These are phyloP conservation scores for Hymenoscyphus scutula DNA, from an alignment of 2,329 filamentous ascomycete genomes.

Conservation along the genomic window DNA sequence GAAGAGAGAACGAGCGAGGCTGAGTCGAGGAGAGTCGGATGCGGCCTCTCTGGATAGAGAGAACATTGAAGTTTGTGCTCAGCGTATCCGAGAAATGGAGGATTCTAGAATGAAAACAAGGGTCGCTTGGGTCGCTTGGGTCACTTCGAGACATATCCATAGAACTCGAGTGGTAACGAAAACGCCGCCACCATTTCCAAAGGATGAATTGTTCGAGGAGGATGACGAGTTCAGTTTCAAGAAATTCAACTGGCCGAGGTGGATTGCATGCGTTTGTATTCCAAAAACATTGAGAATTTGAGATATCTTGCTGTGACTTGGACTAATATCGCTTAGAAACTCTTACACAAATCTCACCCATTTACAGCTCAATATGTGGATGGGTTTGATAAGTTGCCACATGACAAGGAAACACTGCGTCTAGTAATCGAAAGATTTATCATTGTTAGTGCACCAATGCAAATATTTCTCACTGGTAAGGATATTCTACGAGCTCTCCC, in stretches of 20 bases:
- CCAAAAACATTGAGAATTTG: no score
- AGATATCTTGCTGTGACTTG: neutral
- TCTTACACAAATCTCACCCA: constrained; percentile 32
- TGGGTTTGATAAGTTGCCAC: constrained; percentile 27
- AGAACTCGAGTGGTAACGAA: constrained; percentile 33
- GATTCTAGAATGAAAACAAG: constrained; percentile 36
- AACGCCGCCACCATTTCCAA: constrained; percentile 21
- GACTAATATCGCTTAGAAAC: constrained; percentile 28
- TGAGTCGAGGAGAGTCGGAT: constrained; percentile 16
- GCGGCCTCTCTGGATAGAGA: constrained; percentile 12
- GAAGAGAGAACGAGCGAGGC: constrained; percentile 10
- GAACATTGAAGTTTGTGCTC: constrained; percentile 22
- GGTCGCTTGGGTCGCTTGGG: constrained; percentile 39
- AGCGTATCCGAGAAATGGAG: constrained; percentile 26
- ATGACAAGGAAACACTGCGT: constrained; percentile 31
- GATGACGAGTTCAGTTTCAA: constrained; percentile 27
- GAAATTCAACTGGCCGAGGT: constrained; percentile 36
- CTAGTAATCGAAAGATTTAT: constrained; percentile 38
- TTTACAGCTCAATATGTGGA: constrained; percentile 41
- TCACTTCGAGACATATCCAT: constrained; percentile 38
- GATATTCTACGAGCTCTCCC: no score
- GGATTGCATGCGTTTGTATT: constrained; percentile 30
- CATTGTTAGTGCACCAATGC: constrained; percentile 39
- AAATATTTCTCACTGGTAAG: constrained; percentile 38
- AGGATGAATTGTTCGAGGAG: constrained; percentile 29